These are phyloP conservation scores for Pistacia integerrima DNA, from an alignment of 345 rosid species.

Conservation along the genomic window DNA sequence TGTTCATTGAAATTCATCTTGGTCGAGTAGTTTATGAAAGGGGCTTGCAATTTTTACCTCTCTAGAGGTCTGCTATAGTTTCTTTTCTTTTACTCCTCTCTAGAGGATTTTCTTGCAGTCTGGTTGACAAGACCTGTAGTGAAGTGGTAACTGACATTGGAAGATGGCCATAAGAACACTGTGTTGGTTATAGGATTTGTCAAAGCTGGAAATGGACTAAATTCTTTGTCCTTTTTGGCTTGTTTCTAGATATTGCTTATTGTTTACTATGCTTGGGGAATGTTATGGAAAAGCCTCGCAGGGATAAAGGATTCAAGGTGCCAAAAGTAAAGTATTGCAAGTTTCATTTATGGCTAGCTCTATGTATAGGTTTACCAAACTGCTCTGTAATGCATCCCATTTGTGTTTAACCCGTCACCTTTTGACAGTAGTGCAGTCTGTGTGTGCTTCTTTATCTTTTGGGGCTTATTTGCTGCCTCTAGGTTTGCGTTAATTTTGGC, in stretches of 20 bases:
- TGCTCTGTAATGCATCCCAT: neutral
- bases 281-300: neutral
- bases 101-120: too few species aligned
- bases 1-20: neutral
- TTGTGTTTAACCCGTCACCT: neutral
- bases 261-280: neutral
- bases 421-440: neutral
- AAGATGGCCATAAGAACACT: neutral
- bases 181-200: neutral
- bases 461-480: neutral
- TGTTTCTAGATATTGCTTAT: neutral
- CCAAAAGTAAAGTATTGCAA: neutral
- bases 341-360: neutral
- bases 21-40: neutral
- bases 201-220: neutral
- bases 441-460: neutral
- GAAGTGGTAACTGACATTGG: neutral
- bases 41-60: neutral
- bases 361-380: neutral
- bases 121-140: too few species aligned
- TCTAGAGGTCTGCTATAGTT: neutral
- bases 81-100: neutral
- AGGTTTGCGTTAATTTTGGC: neutral
- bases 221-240: neutral
- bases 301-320: neutral